Conservation (phyloP, 139 green algal genomes). For the Micromonas pusilla region DNA sequence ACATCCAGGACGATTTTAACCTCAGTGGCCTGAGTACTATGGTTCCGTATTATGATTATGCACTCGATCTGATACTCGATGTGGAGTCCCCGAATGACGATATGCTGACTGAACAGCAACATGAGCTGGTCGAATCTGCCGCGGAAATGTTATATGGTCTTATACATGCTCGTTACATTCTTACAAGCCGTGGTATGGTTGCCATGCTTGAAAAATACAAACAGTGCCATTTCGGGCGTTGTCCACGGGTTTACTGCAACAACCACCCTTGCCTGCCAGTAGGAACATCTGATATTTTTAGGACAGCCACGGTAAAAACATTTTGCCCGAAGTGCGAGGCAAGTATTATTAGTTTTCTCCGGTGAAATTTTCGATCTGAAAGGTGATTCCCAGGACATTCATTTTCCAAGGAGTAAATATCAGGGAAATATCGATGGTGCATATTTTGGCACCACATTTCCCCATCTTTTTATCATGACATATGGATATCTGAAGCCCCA, state of each 20-base stretch:
- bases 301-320: slow-evolving; percentile 76
- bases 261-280: slow-evolving; percentile 87
- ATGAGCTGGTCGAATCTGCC: slow-evolving; percentile 81
- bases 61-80: slow-evolving; percentile 92
- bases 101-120: slow-evolving; percentile 54
- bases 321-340: slow-evolving; percentile 86
- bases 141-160: slow-evolving; percentile 95
- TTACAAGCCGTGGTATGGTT: slow-evolving; percentile 67
- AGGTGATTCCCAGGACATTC: not conserved
- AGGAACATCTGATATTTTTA: slow-evolving; percentile 75
- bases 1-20: slow-evolving; percentile 99
- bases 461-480: slow-evolving; percentile 91
- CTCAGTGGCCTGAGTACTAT: slow-evolving; percentile 76
- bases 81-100: slow-evolving; percentile 67
- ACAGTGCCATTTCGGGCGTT: slow-evolving; percentile 82
- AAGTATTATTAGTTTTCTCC: too few species aligned
- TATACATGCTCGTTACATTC: slow-evolving; percentile 90
- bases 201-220: slow-evolving; percentile 84
- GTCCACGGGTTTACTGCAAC: slow-evolving; percentile 78
- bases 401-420: slow-evolving; percentile 80
- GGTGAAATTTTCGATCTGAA: not conserved
- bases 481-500: slow-evolving; percentile 65
- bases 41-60: slow-evolving; percentile 97
- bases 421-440: slow-evolving; percentile 78
- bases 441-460: slow-evolving; percentile 95